Conservation (phyloP, 345 rosid species). For the Murraya koenigii region DNA sequence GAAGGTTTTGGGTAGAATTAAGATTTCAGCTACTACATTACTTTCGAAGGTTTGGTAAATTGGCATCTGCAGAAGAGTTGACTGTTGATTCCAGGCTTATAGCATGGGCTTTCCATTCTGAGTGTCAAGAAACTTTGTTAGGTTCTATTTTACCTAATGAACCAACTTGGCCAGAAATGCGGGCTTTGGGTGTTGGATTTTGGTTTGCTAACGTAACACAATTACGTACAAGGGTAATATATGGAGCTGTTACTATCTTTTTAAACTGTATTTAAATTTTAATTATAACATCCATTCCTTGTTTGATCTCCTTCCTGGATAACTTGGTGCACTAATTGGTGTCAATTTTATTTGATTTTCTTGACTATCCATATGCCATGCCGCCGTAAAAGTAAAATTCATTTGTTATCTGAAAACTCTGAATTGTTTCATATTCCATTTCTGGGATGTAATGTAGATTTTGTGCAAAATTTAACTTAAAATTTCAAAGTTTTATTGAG, state of each 20-base stretch:
- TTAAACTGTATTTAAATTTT: not conserved
- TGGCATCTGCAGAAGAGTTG: conserved; percentile 59
- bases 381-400: not conserved
- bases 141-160: conserved; percentile 63
- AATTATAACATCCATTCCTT: conserved; percentile 1
- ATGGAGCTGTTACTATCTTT: conserved; percentile 1
- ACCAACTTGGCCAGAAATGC: conserved; percentile 87
- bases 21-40: conserved; percentile 66
- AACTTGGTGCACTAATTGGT: not conserved
- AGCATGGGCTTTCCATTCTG: conserved; percentile 94
- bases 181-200: conserved; percentile 76
- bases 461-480: not conserved
- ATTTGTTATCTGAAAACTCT: not conserved
- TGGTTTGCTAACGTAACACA: conserved; percentile 73
- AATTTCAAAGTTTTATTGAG: not conserved
- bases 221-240: conserved; percentile 70
- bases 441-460: not conserved
- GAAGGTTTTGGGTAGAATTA: conserved; percentile 83
- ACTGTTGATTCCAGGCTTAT: conserved; percentile 60
- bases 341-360: conserved; percentile 1
- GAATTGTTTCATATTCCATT: not conserved
- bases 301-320: not conserved
- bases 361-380: not conserved
- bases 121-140: conserved; percentile 75
- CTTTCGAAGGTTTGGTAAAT: conserved; percentile 53